Evolutionary conservation across 2,329 filamentous ascomycete species (phyloP).

Genomic region (Incumbomyces delicatus): DNA sequence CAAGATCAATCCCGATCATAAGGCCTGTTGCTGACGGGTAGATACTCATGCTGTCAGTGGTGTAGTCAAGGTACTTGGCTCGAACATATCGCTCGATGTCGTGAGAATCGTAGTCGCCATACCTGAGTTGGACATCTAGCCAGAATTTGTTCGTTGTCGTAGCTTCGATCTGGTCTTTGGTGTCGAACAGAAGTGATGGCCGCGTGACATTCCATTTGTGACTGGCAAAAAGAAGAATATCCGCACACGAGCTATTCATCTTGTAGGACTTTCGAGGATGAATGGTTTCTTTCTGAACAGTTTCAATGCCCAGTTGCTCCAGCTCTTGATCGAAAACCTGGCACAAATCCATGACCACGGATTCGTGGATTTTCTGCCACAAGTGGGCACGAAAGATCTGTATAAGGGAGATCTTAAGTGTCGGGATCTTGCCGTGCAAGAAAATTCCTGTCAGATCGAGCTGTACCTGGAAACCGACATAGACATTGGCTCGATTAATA

Average conservation of each 20-base stretch:
- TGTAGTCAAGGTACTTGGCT: constrained; percentile 98
- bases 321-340: constrained; percentile 97
- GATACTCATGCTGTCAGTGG: constrained; percentile 95
- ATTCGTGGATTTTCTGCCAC: constrained; percentile 99
- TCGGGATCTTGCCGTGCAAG: constrained; percentile 97
- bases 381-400: constrained; percentile 99
- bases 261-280: constrained; percentile 99
- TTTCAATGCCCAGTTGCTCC: constrained; percentile 90
- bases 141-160: constrained; percentile 99
- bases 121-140: constrained; percentile 92
- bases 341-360: constrained; percentile 96
- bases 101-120: constrained; percentile 97
- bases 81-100: constrained; percentile 97
- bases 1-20: constrained; percentile 95
- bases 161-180: constrained; percentile 86
- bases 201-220: constrained; percentile 98
- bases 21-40: constrained; percentile 93
- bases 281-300: constrained; percentile 97
- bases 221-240: constrained; percentile 90
- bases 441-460: constrained; percentile 97
- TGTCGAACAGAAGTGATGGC: constrained; percentile 88
- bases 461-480: constrained; percentile 98
- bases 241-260: constrained; percentile 99
- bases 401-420: constrained; percentile 92
- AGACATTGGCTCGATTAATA: constrained; percentile 92